Conservation (phyloP, 2,329 filamentous ascomycete species). For the Colletotrichum abscissum region DNA sequence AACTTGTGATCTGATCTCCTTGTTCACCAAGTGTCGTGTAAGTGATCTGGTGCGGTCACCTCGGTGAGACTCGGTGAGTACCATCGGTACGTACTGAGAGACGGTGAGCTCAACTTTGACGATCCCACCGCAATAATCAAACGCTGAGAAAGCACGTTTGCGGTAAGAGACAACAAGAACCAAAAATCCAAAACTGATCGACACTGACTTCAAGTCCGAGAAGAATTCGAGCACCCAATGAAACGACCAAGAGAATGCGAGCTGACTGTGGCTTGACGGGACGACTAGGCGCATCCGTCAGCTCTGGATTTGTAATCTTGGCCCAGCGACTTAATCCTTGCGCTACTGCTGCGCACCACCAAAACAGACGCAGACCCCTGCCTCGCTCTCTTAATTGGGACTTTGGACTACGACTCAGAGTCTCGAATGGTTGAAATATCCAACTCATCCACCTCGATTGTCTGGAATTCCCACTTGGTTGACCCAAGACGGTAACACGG, state of each 20-base stretch:
- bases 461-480: neutral
- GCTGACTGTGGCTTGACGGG: neutral
- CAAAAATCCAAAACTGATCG: neutral
- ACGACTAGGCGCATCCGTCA: neutral
- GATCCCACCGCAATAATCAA: neutral
- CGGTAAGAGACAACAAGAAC: neutral
- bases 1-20: too few species aligned
- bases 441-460: neutral
- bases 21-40: neutral
- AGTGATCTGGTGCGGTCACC: too few species aligned
- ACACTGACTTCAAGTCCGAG: neutral
- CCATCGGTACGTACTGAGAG: neutral
- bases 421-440: neutral
- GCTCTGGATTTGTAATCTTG: slow-evolving; percentile 10
- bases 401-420: neutral
- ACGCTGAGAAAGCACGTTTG: neutral
- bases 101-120: neutral
- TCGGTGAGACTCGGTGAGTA: neutral
- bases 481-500: too few species aligned
- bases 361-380: neutral
- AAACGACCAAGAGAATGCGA: neutral
- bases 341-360: neutral
- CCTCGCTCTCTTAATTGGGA: neutral
- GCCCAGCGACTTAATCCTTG: neutral
- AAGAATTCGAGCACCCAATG: neutral